Conservation (phyloP, 176 grass and related monocot species). For the maize (Zea mays) region DNA sequence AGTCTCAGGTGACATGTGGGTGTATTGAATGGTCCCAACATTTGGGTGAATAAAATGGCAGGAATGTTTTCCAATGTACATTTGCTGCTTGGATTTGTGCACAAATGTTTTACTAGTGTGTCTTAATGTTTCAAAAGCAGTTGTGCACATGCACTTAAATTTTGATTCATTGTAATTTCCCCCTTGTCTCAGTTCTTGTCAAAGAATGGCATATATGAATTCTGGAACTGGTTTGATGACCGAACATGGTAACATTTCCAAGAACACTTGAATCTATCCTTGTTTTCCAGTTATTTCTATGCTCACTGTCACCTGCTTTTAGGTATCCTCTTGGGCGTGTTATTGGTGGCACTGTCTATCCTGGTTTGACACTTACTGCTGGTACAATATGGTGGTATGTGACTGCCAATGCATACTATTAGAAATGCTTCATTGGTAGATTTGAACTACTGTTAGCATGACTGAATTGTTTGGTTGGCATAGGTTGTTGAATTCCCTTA, state of each 20-base stretch:
- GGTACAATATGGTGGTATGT: constrained; percentile 93
- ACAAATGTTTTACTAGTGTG: neutral
- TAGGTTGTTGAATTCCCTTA: constrained; percentile 84
- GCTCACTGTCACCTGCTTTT: constrained; percentile 31
- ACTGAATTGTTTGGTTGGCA: constrained; percentile 20
- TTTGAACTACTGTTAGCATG: neutral
- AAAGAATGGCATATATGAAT: constrained; percentile 99
- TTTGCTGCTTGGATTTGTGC: constrained; percentile 3
- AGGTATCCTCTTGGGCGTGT: constrained; percentile 99
- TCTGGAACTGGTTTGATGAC: constrained; percentile 99
- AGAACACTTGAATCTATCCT: neutral
- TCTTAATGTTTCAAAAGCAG: neutral
- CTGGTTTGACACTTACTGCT: constrained; percentile 91
- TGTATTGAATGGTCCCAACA: neutral
- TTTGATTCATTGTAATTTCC: neutral
- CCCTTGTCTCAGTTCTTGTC: constrained; percentile 78
- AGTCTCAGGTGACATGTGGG: neutral
- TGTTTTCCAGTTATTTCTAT: constrained; percentile 22
- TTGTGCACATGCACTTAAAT: neutral
- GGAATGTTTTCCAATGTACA: neutral
- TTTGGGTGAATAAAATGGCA: neutral
- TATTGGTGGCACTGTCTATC: constrained; percentile 93
- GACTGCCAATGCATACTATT: neutral
- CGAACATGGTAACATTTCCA: constrained; percentile 68
- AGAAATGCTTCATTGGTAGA: neutral